phyloP scores from a whole-genome alignment of 805 yeast genomes.

The Henningerozyma blattae region DNA sequence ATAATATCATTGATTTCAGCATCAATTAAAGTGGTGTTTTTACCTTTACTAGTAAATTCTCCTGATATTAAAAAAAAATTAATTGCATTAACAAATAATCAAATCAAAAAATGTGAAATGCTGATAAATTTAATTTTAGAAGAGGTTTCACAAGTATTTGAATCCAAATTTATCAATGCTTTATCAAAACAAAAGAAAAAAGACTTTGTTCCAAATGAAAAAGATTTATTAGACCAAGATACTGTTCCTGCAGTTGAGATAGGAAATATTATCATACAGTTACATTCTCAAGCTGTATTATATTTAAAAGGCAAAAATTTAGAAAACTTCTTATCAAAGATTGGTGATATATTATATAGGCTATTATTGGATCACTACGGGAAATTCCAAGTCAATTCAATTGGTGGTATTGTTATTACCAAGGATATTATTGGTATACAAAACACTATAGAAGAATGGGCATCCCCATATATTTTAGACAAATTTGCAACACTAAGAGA shows the following conservation, averaged over 20 bases:
- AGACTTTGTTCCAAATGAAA: conserved; percentile 48
- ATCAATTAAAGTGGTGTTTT: conserved; percentile 58
- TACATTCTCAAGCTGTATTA: conserved; percentile 23
- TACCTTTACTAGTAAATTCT: conserved; percentile 58
- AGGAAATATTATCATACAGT: conserved; percentile 34
- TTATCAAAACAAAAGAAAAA: conserved; percentile 60
- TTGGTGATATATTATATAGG: conserved; percentile 48
- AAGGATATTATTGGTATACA: conserved; percentile 76
- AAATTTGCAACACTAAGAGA: conserved; percentile 64
- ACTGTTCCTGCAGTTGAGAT: conserved; percentile 62
- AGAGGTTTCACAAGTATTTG: conserved; percentile 43
- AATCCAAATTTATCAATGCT: conserved; percentile 36
- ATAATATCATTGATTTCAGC: conserved; percentile 56
- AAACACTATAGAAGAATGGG: conserved; percentile 55
- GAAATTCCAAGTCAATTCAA: conserved; percentile 61
- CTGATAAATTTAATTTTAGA: conserved; percentile 53
- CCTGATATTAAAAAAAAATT: conserved; percentile 47
- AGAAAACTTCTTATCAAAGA: conserved; percentile 35
- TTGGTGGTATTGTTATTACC: conserved; percentile 74
- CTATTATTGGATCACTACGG: conserved; percentile 60
- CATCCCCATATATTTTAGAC: conserved; percentile 44
- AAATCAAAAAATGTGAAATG: conserved; percentile 48
- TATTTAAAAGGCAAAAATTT: conserved; percentile 38
- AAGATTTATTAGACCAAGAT: conserved; percentile 38
- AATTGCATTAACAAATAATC: conserved; percentile 48